Conservation (phyloP, 2,329 filamentous ascomycete genomes). For the Ophiostoma triangulosporum region DNA sequence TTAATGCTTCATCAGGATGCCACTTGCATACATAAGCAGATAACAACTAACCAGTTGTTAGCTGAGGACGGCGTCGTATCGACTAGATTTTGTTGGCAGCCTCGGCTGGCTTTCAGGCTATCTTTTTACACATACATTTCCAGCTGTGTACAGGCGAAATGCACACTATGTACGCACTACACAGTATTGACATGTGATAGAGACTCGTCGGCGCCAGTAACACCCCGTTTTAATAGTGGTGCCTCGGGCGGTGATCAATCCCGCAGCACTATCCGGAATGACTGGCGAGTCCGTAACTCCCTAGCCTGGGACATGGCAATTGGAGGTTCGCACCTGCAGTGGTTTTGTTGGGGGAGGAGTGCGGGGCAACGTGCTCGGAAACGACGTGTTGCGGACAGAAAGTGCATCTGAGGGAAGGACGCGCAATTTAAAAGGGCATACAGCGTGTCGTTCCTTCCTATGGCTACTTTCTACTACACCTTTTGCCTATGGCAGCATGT, state of each 20-base stretch:
- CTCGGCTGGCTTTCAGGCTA: constrained; percentile 2
- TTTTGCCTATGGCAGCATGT: not conserved
- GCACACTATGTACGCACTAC: not conserved
- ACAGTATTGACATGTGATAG: not conserved
- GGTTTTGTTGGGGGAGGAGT: constrained; percentile 9
- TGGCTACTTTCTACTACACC: not conserved
- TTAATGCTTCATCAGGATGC: too few relatives aligned
- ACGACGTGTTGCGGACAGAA: not conserved
- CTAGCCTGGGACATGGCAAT: not conserved
- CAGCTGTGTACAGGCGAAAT: too few relatives aligned
- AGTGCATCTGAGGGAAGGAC: not conserved
- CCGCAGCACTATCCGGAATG: not conserved
- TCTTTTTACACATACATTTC: not conserved
- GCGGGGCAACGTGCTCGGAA: constrained; percentile 5
- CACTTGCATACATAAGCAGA: not conserved
- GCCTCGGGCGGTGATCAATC: not conserved
- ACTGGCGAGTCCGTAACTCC: not conserved
- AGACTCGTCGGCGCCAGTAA: not conserved
- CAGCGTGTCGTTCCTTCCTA: not conserved
- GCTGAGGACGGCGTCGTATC: not conserved
- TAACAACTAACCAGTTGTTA: not conserved
- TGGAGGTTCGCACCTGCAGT: not conserved
- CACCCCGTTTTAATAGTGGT: not conserved
- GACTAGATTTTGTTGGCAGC: constrained; percentile 6
- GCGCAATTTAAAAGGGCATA: not conserved